phyloP scores from a whole-genome alignment of 2,329 filamentous ascomycete genomes.

The Dactylellina cionopaga region DNA sequence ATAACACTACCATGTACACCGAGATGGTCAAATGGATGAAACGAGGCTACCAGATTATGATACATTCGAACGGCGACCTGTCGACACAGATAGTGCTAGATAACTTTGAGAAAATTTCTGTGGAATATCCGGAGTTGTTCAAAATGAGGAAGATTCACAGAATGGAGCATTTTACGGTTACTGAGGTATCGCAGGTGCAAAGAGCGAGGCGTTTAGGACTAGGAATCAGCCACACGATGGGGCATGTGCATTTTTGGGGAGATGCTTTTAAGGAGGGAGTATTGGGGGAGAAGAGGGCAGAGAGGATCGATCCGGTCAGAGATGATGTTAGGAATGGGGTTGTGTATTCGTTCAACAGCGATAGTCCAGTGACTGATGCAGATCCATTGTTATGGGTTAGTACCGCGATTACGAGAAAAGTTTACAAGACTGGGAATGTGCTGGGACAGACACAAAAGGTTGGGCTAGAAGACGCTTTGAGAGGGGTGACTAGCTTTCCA shows the following conservation, averaged over 20 bases:
- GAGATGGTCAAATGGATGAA: slow-evolving; percentile 37
- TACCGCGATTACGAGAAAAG: slow-evolving; percentile 40
- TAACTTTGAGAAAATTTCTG: slow-evolving; percentile 30
- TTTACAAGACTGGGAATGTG: slow-evolving; percentile 21
- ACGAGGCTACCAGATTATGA: slow-evolving; percentile 41
- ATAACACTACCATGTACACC: slow-evolving; percentile 24
- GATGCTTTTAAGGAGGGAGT: slow-evolving; percentile 23
- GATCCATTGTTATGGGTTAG: slow-evolving; percentile 42
- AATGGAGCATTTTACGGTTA: slow-evolving; percentile 48
- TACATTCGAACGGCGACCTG: slow-evolving; percentile 45
- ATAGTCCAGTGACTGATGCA: slow-evolving; percentile 43
- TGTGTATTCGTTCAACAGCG: slow-evolving; percentile 45
- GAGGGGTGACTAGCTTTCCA: slow-evolving; percentile 28
- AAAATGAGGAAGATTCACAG: slow-evolving; percentile 16
- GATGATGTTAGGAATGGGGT: slow-evolving; percentile 16
- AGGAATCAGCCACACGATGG: slow-evolving; percentile 39
- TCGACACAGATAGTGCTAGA: slow-evolving; percentile 36
- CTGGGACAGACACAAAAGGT: slow-evolving; percentile 28
- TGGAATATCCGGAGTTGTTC: neutral
- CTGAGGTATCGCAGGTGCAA: slow-evolving; percentile 4
- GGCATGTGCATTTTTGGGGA: slow-evolving; percentile 43
- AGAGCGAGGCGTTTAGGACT: slow-evolving; percentile 16
- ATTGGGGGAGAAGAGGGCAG: slow-evolving; percentile 21
- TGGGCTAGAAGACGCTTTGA: slow-evolving; percentile 21
- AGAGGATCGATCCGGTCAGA: slow-evolving; percentile 36